Evolutionary conservation across 306 rosid genomes (phyloP), one percentile per base, ranked within the genome.

Genomic region (Rubus idaeus): DNA sequence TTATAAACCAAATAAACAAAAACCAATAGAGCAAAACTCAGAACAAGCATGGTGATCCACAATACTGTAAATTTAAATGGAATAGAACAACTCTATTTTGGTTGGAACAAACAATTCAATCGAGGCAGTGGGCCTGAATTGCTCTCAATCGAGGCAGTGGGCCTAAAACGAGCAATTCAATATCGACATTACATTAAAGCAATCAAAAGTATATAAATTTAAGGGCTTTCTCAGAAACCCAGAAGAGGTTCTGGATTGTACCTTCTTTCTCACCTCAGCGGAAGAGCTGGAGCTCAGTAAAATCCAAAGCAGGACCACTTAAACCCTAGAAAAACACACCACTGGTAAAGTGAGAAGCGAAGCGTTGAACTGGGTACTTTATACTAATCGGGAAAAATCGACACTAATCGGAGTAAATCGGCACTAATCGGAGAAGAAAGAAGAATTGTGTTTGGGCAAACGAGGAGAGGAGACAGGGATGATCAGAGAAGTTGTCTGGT

Each of bases 11-110:
- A 5, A 55, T 5, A 55, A 55, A 26, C 65, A 4, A 1, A 23
- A 3, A 57, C 4, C 35, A 30, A 30, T 30, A 30, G 21, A 35
- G 49, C 20, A 55, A 11, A 40, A 53, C 3, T 18, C 51, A 55
- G 65, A n/a, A 21, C 51, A 53, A 53, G 76, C 64, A 72, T 72
- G 45, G 20, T 53, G 75, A 51, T 26, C 11, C 11, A 47, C 39
- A 71, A 71, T 39, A 18, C 30, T 71, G 3, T 71, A 52, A 71
- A 14, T 18, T 13, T 8, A 20, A 10, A 68, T 0, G 21, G 9
- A 68, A 30, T 30, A 30, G 35, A 30, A 30, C 35, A 30, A 30
- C 35, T 30, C 35, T 2, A 30, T 30, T 30, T 30, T 30, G 35
- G 35, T 30, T 30, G 57, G n/a, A 53, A 53, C 35, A 30, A 2